Base-by-base conservation (phyloP, 1,139 yeast species). In the Yamadazyma oceani region DNA sequence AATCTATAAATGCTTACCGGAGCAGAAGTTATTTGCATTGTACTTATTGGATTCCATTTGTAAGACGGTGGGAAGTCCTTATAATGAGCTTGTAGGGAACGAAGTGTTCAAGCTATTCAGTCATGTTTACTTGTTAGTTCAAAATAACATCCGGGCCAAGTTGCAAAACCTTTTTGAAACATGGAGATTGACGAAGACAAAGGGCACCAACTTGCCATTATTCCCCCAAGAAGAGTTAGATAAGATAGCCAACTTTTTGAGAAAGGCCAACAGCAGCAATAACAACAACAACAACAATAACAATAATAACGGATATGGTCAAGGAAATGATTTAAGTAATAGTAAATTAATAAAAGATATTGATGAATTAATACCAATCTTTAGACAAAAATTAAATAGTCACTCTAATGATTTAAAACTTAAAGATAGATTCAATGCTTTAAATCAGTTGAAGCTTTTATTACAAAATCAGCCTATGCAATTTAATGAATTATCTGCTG, bases 11-110 rank as follows among this genome's bases (percentile, higher is more conserved):
- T 58, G 66, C 39, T 58, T 86, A 4, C 97, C 97, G 2, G 76
- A 78, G 15, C 90, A 87, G 50, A 92, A 92, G 61, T 71, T 92
- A 38, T 92, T 78, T 52, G 81, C 94, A 3, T 71, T 92, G 48
- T 92, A 90, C 57, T 72, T 90, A 35, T 64, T 92, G 40, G 98
- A 92, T 59, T 89, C 97, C n/a, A 85, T 92, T 33, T 85, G 95
- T 62, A 92, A 92, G 61, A 86, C 83, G 50, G 83, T 88, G 16
- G 97, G 97, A 5, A 76, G 81, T 43, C 97, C 97, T 1, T 92
- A 90, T 57, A 86, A 89, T 25, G 71, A 80, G 9, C 62, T 85
- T 42, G 80, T 90, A 55, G 85, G 89, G 5, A 76, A 65, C 37
- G 82, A 81, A 36, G 66, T 88, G 30, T 82, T 73, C 62, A 77